Base-by-base conservation (phyloP, 2,329 filamentous ascomycete genomes). In the Cladorrhinum sp. region DNA sequence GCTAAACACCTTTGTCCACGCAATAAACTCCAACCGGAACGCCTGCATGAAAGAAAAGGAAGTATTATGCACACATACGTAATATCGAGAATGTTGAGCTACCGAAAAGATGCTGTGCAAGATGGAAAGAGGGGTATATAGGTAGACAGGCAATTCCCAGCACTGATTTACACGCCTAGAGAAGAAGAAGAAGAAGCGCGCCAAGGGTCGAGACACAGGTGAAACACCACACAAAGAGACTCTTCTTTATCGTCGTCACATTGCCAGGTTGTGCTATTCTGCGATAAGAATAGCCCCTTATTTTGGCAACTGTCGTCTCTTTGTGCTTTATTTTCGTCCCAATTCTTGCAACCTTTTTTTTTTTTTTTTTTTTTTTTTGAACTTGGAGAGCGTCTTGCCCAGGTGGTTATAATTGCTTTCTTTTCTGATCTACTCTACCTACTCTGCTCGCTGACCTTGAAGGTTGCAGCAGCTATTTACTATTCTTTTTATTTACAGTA, bases 141-240 rank as follows among this genome's bases (percentile, higher is more conserved):
- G 12, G 5, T 29, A 29, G 25, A 10, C 10, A 5, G 25, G 25
- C 10, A 29, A n/a, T n/a, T n/a, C n/a, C n/a, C n/a, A n/a, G n/a
- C n/a, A n/a, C 16, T 36, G 32, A 36, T 36, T 12, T 36, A 36
- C 32, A n/a, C n/a, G n/a, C n/a, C n/a, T n/a, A n/a, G n/a, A n/a
- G n/a, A n/a, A n/a, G n/a, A n/a, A 36, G 32, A 32, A 36, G 10
- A 12, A 5, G 9, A 36, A 4, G 7, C 32, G 12, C 32, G 32
- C 45, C 50, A 53, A 27, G 50, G 32, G 48, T 60, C 59, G 62
- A 64, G 62, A 64, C 62, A 57, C 53, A 60, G 60, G 55, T 64
- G 60, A 64, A 64, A 64, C 62, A 60, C 45, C 25, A 45, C 23
- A 55, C 52, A 62, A 61, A 52, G 50, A 45, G 18, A 23, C 23